These are phyloP conservation scores for Aureoboletus auriporus DNA, from an alignment of 768 basidiomycete species.

Conservation along the genomic window DNA sequence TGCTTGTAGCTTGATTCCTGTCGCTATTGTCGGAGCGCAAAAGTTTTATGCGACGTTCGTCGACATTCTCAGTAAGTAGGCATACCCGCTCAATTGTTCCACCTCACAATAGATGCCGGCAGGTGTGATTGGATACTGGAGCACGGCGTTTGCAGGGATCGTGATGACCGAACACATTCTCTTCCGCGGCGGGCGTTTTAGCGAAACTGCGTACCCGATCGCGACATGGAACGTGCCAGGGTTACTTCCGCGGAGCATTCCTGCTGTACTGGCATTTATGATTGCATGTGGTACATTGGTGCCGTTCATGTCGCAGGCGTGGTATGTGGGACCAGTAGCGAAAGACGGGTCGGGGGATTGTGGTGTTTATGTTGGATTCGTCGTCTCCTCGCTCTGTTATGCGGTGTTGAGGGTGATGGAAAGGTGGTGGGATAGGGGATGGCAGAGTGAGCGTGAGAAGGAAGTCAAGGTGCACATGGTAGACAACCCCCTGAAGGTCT, in stretches of 20 bases:
- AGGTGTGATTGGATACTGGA: conserved; percentile 47
- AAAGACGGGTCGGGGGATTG: conserved; percentile 43
- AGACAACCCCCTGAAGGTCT: too few species aligned
- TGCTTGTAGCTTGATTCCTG: conserved; percentile 37
- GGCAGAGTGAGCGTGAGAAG: background rate
- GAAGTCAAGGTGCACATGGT: background rate
- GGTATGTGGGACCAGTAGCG: conserved; percentile 50
- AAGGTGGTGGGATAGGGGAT: conserved; percentile 9
- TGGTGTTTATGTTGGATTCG: conserved; percentile 40
- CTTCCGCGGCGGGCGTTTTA: conserved; percentile 35
- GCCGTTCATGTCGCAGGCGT: conserved; percentile 50
- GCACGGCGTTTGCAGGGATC: conserved; percentile 33
- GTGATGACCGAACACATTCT: conserved; percentile 42
- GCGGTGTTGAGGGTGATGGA: conserved; percentile 27
- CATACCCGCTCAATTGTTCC: conserved; percentile 6
- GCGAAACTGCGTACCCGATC: conserved; percentile 33
- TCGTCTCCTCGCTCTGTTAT: conserved; percentile 31
- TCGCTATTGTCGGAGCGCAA: conserved; percentile 43
- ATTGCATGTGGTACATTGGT: conserved; percentile 39
- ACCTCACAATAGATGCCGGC: conserved; percentile 1
- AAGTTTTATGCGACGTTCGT: conserved; percentile 43
- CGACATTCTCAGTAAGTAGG: conserved; percentile 35
- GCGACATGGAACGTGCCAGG: conserved; percentile 33
- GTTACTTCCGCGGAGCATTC: conserved; percentile 37
- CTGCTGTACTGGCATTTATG: conserved; percentile 39